These are phyloP conservation scores for Mucor indicus DNA, from an alignment of 371 early-diverging fungal species.

Conservation along the genomic window DNA sequence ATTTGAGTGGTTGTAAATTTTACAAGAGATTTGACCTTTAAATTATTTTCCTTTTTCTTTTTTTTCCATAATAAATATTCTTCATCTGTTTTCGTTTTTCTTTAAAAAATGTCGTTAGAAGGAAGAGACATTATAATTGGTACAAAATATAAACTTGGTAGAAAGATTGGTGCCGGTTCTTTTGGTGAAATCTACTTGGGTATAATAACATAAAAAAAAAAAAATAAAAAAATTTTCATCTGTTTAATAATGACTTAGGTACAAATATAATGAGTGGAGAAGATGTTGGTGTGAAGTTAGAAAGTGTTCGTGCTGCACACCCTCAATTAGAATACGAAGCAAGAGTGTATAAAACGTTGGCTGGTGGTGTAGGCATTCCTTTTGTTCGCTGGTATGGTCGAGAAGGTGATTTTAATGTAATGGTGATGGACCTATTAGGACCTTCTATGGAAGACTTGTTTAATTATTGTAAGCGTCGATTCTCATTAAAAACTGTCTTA, in stretches of 20 bases:
- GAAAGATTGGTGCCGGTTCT: conserved; percentile 98
- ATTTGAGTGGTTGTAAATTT: too few relatives aligned
- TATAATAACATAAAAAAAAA: conserved; percentile 28
- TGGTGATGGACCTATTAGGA: conserved; percentile 99
- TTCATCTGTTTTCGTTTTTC: too few relatives aligned
- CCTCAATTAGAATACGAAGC: conserved; percentile 98
- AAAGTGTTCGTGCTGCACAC: conserved; percentile 89
- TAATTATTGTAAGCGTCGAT: conserved; percentile 96
- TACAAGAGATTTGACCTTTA: too few relatives aligned
- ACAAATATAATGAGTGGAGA: conserved; percentile 91
- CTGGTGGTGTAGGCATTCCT: conserved; percentile 96
- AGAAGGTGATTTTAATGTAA: conserved; percentile 92
- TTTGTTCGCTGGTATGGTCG: conserved; percentile 93
- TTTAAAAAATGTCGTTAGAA: conserved; percentile 42
- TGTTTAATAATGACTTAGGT: conserved; percentile 48
- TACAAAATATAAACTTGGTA: conserved; percentile 92
- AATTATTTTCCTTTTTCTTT: too few relatives aligned
- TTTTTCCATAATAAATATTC: too few relatives aligned
- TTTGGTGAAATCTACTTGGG: conserved; percentile 99
- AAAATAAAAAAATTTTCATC: neutral
- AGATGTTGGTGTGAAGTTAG: conserved; percentile 97
- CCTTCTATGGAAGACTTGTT: conserved; percentile 98
- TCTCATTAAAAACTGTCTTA: conserved; percentile 97
- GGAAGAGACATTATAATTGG: conserved; percentile 62
- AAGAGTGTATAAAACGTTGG: conserved; percentile 90